Base-by-base conservation (phyloP, 169 alveolate species). In the Plasmodium malariae region DNA sequence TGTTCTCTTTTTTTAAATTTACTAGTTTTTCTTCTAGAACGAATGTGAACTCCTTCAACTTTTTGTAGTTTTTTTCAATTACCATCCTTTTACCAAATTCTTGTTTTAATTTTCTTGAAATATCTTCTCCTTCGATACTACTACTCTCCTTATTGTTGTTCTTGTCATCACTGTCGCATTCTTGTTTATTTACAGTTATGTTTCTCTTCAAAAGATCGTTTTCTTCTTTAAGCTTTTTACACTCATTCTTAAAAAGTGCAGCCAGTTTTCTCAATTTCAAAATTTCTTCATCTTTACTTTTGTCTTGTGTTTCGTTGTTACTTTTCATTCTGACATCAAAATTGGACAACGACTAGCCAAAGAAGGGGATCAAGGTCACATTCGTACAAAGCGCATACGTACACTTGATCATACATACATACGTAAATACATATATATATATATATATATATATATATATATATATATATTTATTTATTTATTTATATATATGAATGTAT, bases 191-290 rank as follows among this genome's bases (percentile, higher is more conserved):
- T 19, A 9, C 7, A 9, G 4, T 9, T n/a, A 7, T 9, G 1
- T 28, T 32, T 40, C 28, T 78, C 37, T 85, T 85, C 4, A 85
- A 48, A 0, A 21, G 30, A 24, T 85, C 86, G 34, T 85, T 85
- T 34, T 85, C 91, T 45, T 85, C 91, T 71, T 85, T 85, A 12
- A 85, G n/a, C 48, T 85, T 85, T 55, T 85, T 85, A 55, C 86
- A 85, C 34, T 85, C 91, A 45, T 72, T 85, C n/a, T 85, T 85
- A 71, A 85, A 69, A 14, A 85, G 32, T 0, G 74, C 19, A 12
- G 73, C 91, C n/a, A 85, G 30, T 17, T 85, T 85, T 11, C 73
- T 14, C 2, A 85, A 49, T 72, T 69, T 85, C 6, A 85, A 54
- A 54, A 85, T 85, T 55, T 85, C 91, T 30, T 85, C 91, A 3